Conservation (phyloP, 1,139 yeast species). For the Geotrichum cucujoidarum region DNA sequence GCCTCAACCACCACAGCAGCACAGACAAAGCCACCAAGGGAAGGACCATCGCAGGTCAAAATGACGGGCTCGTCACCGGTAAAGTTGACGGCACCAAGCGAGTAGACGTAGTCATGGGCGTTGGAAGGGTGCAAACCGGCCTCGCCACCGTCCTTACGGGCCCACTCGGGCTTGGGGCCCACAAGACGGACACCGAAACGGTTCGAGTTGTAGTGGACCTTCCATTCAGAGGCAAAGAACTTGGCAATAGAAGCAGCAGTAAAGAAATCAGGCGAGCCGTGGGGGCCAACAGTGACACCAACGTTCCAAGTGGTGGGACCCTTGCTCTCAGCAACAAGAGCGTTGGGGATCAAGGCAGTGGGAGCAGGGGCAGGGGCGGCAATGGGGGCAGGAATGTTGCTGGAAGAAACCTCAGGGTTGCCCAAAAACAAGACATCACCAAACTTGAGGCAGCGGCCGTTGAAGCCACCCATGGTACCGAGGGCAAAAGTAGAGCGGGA, state of each 20-base stretch:
- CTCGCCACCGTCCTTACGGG: constrained; percentile 95
- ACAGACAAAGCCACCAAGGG: constrained; percentile 95
- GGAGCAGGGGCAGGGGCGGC: constrained; percentile 59
- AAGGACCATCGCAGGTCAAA: constrained; percentile 94
- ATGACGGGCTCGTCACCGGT: constrained; percentile 98
- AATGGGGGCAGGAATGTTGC: constrained; percentile 67
- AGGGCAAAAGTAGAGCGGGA: constrained; percentile 95
- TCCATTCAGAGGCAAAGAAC: constrained; percentile 78
- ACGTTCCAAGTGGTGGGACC: constrained; percentile 67
- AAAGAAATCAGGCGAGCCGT: constrained; percentile 95
- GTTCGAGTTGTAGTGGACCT: constrained; percentile 93
- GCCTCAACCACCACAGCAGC: constrained; percentile 93
- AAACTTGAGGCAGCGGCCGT: constrained; percentile 82
- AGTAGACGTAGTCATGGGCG: constrained; percentile 94
- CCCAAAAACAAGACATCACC: constrained; percentile 90
- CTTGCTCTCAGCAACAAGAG: constrained; percentile 25
- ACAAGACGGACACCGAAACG: constrained; percentile 91
- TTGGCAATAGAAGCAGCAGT: constrained; percentile 65
- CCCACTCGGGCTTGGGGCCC: constrained; percentile 97
- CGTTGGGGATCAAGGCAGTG: constrained; percentile 52
- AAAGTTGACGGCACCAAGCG: constrained; percentile 92
- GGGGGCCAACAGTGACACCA: constrained; percentile 95
- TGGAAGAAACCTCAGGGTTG: constrained; percentile 63
- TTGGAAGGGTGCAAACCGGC: constrained; percentile 97
- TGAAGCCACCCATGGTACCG: constrained; percentile 91